Percentiles rank a stretch among this genome's conserved stretches.
Evolutionary conservation across 805 yeast species (phyloP).

Genomic region (Jamesozyma rosinii): DNA sequence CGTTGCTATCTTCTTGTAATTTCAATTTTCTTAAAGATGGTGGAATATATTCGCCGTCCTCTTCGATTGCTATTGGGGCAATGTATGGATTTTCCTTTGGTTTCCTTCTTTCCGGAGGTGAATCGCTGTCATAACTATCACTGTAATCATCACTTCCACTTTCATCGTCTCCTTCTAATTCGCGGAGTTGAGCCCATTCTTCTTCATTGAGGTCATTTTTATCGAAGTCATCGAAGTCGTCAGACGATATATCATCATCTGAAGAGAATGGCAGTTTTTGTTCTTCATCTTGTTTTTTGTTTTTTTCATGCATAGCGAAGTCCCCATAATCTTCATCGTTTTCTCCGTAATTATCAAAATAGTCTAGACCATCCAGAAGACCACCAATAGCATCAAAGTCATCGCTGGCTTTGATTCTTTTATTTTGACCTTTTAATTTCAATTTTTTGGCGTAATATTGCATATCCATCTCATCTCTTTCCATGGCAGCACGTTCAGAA

Average conservation of each 20-base stretch:
- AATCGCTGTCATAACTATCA: slow-evolving; percentile 19
- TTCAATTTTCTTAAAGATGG: slow-evolving; percentile 68
- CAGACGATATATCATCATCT: slow-evolving; percentile 36
- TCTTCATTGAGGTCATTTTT: slow-evolving; percentile 33
- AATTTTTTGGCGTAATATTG: slow-evolving; percentile 74
- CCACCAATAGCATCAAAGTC: slow-evolving; percentile 77
- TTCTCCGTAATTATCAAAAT: slow-evolving; percentile 31
- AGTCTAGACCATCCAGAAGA: slow-evolving; percentile 58
- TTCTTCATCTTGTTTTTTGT: slow-evolving; percentile 8
- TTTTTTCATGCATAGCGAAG: slow-evolving; percentile 21
- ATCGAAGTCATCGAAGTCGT: slow-evolving; percentile 37
- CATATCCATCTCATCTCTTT: slow-evolving; percentile 68
- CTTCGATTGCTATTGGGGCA: slow-evolving; percentile 39
- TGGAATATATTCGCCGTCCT: slow-evolving; percentile 62
- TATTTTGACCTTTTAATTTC: slow-evolving; percentile 51
- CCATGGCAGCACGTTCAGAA: slow-evolving; percentile 40
- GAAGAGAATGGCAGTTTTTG: slow-evolving; percentile 31
- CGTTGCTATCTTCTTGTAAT: slow-evolving; percentile 29
- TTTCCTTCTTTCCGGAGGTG: slow-evolving; percentile 25
- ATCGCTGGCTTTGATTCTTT: slow-evolving; percentile 38
- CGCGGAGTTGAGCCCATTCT: slow-evolving; percentile 27
- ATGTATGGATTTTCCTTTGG: slow-evolving; percentile 63
- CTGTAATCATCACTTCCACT: slow-evolving; percentile 14
- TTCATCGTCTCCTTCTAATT: slow-evolving; percentile 19
- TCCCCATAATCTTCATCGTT: slow-evolving; percentile 28